Evolutionary conservation across 805 yeast species (phyloP), one percentile per base, ranked within the genome.

Genomic region (Yamadazyma nakazawae): DNA sequence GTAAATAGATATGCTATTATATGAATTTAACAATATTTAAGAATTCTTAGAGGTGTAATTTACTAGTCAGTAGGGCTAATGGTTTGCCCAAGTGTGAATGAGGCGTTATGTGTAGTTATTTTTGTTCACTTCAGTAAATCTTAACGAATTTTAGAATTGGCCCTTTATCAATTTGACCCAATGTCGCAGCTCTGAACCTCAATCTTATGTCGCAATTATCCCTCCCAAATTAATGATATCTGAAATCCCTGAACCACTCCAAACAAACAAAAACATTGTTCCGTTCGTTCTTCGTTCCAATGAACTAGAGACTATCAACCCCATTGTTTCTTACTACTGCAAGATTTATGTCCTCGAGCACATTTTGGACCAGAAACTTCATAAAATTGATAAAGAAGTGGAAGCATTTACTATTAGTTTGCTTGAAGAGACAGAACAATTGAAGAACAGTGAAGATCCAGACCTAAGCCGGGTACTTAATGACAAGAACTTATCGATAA

Each of bases 281-380:
- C 76, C 82, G 0, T 81, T 61, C 52, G 62, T 82, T 14, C 63
- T 70, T 6, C 73, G 91, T 7, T 72, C 88, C 17, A 63, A 61
- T 9, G 96, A 89, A 54, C 57, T 88, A 35, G 71, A 66, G 16
- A 49, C 55, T 0, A 75, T 72, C 9, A 84, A 87, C 51, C 90
- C 95, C 0, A 66, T 84, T 10, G 76, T 88, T 25, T 72, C 92
- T 5, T 88, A 88, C 63, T 86, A 78, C 63, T 85, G 94, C 64
- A 75, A 73, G 62, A 54, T 53, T 42, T 84, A 85, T 58, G 87
- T 90, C 0, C 83, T 87, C 2, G 92, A 91, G 62, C 72, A 79
- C 55, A 82, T 92, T 3, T 67, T 92, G 17, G 72, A 73, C 32
- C 64, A 76, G 37, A 77, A 80, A 46, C 67, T 83, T 17, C 96